Percentiles rank a stretch among this genome's conserved stretches.
These are phyloP conservation scores for Candida chilensis DNA, from an alignment of 805 yeast species.

Conservation along the genomic window DNA sequence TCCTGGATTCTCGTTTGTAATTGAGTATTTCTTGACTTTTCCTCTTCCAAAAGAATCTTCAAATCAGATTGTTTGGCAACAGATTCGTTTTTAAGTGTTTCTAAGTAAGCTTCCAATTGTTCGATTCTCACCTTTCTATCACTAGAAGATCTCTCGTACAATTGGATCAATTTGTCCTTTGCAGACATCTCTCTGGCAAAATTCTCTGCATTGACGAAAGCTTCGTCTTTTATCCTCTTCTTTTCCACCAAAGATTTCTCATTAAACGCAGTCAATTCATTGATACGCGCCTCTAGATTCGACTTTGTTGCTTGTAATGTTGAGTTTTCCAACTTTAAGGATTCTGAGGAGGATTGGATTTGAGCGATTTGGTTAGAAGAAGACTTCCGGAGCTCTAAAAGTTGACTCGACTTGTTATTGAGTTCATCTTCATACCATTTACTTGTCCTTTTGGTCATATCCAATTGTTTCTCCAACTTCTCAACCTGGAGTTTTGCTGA, in stretches of 20 bases:
- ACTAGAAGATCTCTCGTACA: slow-evolving; percentile 43
- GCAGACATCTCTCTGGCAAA: slow-evolving; percentile 48
- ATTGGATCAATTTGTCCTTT: slow-evolving; percentile 51
- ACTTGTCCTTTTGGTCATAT: slow-evolving; percentile 11
- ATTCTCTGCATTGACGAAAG: slow-evolving; percentile 33
- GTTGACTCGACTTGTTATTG: slow-evolving; percentile 20
- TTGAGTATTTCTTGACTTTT: slow-evolving; percentile 19
- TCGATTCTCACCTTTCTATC: slow-evolving; percentile 43
- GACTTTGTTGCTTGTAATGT: slow-evolving; percentile 8
- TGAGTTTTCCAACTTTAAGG: slow-evolving; percentile 15
- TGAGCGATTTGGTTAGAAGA: not conserved
- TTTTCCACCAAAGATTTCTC: slow-evolving; percentile 34
- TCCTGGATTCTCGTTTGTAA: slow-evolving; percentile 27
- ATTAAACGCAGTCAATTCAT: slow-evolving; percentile 23
- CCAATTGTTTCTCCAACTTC: not conserved
- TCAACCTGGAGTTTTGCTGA: not conserved
- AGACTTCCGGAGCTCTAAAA: slow-evolving; percentile 26
- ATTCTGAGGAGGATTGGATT: slow-evolving; percentile 8
- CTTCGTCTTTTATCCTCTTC: slow-evolving; percentile 35
- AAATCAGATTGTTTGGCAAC: slow-evolving; percentile 21
- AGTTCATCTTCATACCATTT: slow-evolving; percentile 30
- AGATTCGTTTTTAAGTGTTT: slow-evolving; percentile 27
- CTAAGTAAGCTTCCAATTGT: slow-evolving; percentile 40
- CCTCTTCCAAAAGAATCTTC: slow-evolving; percentile 23
- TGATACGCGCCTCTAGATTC: slow-evolving; percentile 13